A percentile compares a stretch with the other conserved stretches of the same genome.
Evolutionary conservation across 2,329 filamentous ascomycete genomes (phyloP).

Genomic region (Drechslerella dactyloides): DNA sequence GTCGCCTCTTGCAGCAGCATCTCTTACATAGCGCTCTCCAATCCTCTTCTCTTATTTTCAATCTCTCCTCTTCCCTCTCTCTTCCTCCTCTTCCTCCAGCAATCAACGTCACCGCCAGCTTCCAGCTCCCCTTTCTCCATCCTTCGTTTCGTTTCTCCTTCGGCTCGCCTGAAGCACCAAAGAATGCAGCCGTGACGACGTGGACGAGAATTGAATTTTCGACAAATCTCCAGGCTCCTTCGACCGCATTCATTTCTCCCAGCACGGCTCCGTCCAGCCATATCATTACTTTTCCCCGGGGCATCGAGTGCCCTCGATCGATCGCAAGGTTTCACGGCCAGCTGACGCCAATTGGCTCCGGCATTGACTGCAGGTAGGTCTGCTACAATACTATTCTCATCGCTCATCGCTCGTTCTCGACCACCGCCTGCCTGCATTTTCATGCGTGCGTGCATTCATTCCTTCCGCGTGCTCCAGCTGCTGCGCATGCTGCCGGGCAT

Average conservation of each 20-base stretch:
- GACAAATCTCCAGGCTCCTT: constrained; percentile 4
- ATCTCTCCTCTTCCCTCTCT: background rate
- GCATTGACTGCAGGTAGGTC: constrained; percentile 6
- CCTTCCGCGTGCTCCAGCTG: background rate
- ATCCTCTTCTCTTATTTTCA: background rate
- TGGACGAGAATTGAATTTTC: constrained; percentile 23
- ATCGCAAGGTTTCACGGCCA: background rate
- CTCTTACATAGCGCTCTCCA: background rate
- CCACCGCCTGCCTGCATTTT: background rate
- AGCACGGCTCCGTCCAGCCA: background rate
- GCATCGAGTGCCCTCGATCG: constrained; percentile 6
- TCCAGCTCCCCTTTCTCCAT: background rate
- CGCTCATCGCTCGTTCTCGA: no score
- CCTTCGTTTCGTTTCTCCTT: background rate
- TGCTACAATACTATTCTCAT: background rate
- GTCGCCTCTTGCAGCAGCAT: no score
- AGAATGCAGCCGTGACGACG: constrained; percentile 9
- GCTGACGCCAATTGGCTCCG: constrained; percentile 2
- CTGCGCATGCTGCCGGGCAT: no score
- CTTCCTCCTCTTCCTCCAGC: background rate
- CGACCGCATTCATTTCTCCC: background rate
- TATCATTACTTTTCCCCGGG: background rate
- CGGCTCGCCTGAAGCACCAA: background rate
- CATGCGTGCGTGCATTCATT: background rate
- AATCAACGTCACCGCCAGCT: background rate